phyloP scores from a whole-genome alignment of 805 yeast genomes.

The Cyberlindnera euphorbiae region DNA sequence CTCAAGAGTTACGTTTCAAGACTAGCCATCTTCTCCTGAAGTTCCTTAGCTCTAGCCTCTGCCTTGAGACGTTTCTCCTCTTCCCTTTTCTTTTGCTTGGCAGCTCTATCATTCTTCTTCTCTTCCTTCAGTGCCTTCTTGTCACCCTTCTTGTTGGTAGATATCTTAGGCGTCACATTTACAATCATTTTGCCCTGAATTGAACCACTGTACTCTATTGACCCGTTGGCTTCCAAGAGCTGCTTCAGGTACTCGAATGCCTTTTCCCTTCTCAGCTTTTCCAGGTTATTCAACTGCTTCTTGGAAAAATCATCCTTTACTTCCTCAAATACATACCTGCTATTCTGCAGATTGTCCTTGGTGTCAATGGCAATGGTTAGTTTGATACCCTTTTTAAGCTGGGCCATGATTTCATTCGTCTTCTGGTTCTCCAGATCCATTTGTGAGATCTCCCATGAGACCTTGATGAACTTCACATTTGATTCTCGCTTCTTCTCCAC shows the following conservation, averaged over 20 bases:
- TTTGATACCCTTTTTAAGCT: constrained; percentile 39
- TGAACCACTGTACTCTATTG: constrained; percentile 28
- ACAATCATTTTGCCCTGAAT: constrained; percentile 23
- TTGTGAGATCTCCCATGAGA: constrained; percentile 54
- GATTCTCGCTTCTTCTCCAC: constrained; percentile 25
- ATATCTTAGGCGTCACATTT: constrained; percentile 23
- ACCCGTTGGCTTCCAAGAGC: constrained; percentile 25
- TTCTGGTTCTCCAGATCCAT: constrained; percentile 52
- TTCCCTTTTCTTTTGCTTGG: constrained; percentile 22
- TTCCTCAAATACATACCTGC: constrained; percentile 15
- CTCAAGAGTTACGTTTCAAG: not conserved
- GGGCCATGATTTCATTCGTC: constrained; percentile 41
- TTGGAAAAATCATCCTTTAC: constrained; percentile 11
- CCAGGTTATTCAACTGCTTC: constrained; percentile 27
- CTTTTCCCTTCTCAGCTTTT: constrained; percentile 30
- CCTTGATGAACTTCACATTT: constrained; percentile 41
- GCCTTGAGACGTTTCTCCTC: constrained; percentile 21
- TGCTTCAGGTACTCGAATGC: constrained; percentile 28
- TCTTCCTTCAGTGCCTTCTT: constrained; percentile 12
- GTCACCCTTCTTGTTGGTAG: constrained; percentile 20
- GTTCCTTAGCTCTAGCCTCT: constrained; percentile 15
- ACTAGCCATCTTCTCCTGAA: constrained; percentile 10
- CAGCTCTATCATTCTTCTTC: constrained; percentile 21
- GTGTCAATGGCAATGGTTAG: constrained; percentile 36
- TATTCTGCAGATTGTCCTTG: constrained; percentile 25